phyloP scores from a whole-genome alignment of 2,329 filamentous ascomycete genomes.

The Bipolaris oryzae region DNA sequence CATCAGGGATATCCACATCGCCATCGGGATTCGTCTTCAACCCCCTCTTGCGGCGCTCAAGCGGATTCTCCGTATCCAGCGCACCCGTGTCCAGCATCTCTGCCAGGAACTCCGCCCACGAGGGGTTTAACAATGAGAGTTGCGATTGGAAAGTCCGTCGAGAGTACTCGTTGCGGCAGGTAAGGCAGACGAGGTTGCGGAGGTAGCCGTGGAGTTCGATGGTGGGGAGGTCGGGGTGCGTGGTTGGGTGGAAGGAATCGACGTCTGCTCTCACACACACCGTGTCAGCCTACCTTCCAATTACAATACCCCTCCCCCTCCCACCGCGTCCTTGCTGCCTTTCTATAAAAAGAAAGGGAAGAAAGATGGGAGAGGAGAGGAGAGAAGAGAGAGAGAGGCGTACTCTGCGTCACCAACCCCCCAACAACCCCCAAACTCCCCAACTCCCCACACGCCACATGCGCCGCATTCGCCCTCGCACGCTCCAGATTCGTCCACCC shows the following conservation, averaged over 20 bases:
- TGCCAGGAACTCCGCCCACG: conserved; percentile 78
- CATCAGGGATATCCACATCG: conserved; percentile 86
- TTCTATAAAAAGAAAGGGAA: no score
- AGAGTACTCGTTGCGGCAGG: conserved; percentile 73
- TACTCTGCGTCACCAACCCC: conserved; percentile 83
- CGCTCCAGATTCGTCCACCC: conserved; percentile 85
- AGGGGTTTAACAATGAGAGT: conserved; percentile 79
- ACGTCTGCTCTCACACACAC: conserved; percentile 62
- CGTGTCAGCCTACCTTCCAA: no score
- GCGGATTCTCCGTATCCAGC: conserved; percentile 76
- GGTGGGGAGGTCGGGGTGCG: conserved; percentile 76
- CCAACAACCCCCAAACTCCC: conserved; percentile 73
- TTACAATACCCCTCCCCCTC: no score
- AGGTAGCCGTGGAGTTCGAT: conserved; percentile 93
- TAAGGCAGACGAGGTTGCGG: conserved; percentile 78
- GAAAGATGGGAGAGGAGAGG: no score
- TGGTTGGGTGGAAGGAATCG: conserved; percentile 84
- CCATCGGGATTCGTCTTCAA: conserved; percentile 91
- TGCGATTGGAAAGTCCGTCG: conserved; percentile 77
- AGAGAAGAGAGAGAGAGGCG: no score
- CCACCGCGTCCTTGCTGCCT: no score
- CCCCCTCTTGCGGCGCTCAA: conserved; percentile 69
- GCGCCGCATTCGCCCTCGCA: conserved; percentile 79
- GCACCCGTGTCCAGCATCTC: conserved; percentile 76
- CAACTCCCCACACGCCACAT: conserved; percentile 76